These are phyloP conservation scores for Aurantiochytrium sp. DNA, from an alignment of 108 stramenopile species.

Conservation along the genomic window DNA sequence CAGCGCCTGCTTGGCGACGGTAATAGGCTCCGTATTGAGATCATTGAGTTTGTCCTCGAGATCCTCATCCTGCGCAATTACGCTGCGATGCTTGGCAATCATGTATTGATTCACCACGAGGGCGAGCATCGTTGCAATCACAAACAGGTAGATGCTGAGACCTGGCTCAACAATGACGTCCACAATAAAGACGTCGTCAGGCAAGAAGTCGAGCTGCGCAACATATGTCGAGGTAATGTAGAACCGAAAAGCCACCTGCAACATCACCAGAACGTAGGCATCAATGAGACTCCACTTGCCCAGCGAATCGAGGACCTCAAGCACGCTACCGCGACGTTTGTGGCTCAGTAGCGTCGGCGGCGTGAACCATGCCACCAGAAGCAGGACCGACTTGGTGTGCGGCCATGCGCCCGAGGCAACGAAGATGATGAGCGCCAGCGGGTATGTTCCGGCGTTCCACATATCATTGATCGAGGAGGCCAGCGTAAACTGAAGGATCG, in stretches of 20 bases:
- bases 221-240: background rate
- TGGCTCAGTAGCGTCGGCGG: background rate
- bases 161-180: background rate
- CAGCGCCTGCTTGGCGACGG: background rate
- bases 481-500: background rate
- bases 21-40: background rate
- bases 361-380: background rate
- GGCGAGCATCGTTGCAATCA: background rate
- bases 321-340: background rate
- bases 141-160: background rate
- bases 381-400: background rate
- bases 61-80: background rate
- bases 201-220: background rate
- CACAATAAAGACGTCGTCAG: background rate
- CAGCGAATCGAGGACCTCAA: background rate
- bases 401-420: background rate
- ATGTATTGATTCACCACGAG: background rate
- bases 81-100: background rate
- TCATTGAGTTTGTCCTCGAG: background rate
- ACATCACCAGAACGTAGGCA: background rate
- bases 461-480: background rate
- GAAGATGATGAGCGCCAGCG: background rate
- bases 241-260: background rate
- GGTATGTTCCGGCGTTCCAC: background rate
- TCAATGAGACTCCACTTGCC: background rate